A percentile compares a stretch with the other conserved stretches of the same genome.
Evolutionary conservation across 2,329 filamentous ascomycete genomes (phyloP).

Genomic region (Alternaria arbusti): DNA sequence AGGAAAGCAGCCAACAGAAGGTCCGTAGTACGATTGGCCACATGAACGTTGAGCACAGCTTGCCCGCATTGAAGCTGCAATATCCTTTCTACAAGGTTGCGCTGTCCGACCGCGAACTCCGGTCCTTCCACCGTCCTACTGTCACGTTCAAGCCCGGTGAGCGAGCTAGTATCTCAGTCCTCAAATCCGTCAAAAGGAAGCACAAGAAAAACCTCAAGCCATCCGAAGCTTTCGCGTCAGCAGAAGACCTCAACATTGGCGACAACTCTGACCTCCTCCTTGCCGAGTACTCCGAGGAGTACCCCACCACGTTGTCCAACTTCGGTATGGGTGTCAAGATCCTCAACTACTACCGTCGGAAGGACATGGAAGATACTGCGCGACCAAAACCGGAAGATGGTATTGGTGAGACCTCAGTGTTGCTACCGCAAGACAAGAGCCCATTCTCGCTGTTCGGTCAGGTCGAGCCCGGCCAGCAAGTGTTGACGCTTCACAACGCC

Average conservation of each 20-base stretch:
- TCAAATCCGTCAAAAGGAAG: constrained; percentile 74
- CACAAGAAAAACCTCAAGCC: constrained; percentile 79
- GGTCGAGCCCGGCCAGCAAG: constrained; percentile 87
- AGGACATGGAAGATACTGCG: constrained; percentile 75
- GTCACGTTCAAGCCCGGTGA: constrained; percentile 75
- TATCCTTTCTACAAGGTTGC: constrained; percentile 97
- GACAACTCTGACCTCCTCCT: constrained; percentile 90
- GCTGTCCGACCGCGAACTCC: constrained; percentile 71
- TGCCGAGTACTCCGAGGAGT: constrained; percentile 95
- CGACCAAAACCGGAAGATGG: constrained; percentile 73
- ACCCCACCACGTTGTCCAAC: constrained; percentile 88
- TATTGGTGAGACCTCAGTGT: constrained; percentile 84
- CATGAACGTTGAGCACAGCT: constrained; percentile 90
- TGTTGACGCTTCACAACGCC: constrained; percentile 89
- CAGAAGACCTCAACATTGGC: constrained; percentile 81
- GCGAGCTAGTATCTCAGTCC: constrained; percentile 74
- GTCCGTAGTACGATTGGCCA: constrained; percentile 91
- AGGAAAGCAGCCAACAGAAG: constrained; percentile 96
- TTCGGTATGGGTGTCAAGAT: constrained; percentile 97
- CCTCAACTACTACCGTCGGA: constrained; percentile 94
- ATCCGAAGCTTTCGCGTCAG: constrained; percentile 77
- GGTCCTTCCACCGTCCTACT: constrained; percentile 84
- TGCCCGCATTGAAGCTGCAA: constrained; percentile 88
- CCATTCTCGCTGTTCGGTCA: constrained; percentile 95
- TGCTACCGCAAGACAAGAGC: constrained; percentile 92